Percentiles rank a stretch among this genome's conserved stretches.
Evolutionary conservation across 176 grass and related monocot genomes (phyloP).

Genomic region (Oryza meridionalis): DNA sequence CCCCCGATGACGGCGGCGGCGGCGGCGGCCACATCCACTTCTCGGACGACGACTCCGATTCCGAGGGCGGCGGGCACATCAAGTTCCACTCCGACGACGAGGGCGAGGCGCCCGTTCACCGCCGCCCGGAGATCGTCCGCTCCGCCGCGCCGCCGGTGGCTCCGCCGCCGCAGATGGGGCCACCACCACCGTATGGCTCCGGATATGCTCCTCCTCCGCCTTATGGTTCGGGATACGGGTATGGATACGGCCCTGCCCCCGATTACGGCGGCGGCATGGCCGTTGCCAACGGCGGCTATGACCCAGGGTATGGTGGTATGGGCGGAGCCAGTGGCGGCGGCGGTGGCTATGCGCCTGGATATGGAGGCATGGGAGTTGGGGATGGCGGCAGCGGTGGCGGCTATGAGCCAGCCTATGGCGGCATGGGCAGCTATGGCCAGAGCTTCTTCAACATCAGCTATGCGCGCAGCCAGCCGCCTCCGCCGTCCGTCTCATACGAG

Average conservation of each 20-base stretch:
- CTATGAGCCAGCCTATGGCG: conserved; percentile 44
- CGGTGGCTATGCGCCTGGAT: conserved; percentile 35
- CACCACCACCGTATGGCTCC: conserved; percentile 37
- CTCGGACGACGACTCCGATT: conserved; percentile 62
- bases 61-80: conserved; percentile 51
- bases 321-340: neutral
- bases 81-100: conserved; percentile 76
- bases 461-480: conserved; percentile 55
- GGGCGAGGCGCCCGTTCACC: conserved; percentile 9
- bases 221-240: conserved; percentile 41
- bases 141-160: neutral
- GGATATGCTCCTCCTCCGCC: conserved; percentile 40
- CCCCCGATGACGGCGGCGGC: conserved; percentile 39
- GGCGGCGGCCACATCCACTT: conserved; percentile 66
- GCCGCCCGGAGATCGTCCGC: conserved; percentile 28
- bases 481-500: conserved; percentile 46
- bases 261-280: conserved; percentile 32
- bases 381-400: neutral
- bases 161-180: conserved; percentile 30
- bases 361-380: conserved; percentile 38
- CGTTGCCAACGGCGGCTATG: conserved; percentile 29
- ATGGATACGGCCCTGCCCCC: conserved; percentile 22
- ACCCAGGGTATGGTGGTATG: conserved; percentile 30
- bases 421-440: conserved; percentile 47
- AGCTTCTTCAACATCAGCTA: conserved; percentile 74